These are phyloP conservation scores for Jatropha podagrica DNA, from an alignment of 441 rosid genomes.

Conservation along the genomic window DNA sequence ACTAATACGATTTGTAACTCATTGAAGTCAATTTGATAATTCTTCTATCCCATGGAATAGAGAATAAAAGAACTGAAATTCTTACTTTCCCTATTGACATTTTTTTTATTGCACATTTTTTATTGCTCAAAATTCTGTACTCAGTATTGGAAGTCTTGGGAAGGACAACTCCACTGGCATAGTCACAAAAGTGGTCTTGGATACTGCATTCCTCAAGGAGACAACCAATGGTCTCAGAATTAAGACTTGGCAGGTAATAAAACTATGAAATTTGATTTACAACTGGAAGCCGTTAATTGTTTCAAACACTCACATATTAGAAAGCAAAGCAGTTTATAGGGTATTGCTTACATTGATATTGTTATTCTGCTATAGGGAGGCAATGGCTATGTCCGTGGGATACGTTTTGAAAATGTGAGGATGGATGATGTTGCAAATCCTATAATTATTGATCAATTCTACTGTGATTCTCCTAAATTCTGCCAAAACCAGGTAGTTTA, in stretches of 20 bases:
- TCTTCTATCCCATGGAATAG: neutral
- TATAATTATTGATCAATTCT: slow-evolving; percentile 92
- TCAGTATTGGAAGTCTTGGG: slow-evolving; percentile 94
- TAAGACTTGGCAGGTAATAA: slow-evolving; percentile 93
- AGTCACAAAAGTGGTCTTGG: slow-evolving; percentile 83
- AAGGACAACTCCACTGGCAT: slow-evolving; percentile 67
- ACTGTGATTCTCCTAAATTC: slow-evolving; percentile 83
- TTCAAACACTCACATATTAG: neutral
- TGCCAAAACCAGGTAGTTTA: slow-evolving; percentile 84
- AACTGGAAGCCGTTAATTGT: neutral
- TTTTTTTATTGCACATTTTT: slow-evolving; percentile 9
- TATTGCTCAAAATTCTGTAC: slow-evolving; percentile 14
- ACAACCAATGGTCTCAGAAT: slow-evolving; percentile 91
- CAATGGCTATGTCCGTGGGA: slow-evolving; percentile 78
- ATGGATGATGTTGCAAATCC: slow-evolving; percentile 89
- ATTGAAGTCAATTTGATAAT: neutral
- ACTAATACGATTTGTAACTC: neutral
- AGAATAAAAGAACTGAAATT: slow-evolving; percentile 10
- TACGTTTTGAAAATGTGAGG: slow-evolving; percentile 75
- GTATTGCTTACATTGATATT: slow-evolving; percentile 1
- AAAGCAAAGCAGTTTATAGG: neutral
- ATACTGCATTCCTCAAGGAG: slow-evolving; percentile 74
- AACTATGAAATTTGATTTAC: neutral
- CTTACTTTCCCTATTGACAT: neutral
- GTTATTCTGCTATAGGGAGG: slow-evolving; percentile 62